Base-by-base conservation (phyloP, 2,329 filamentous ascomycete species). In the Colletotrichum neosansevieriae region DNA sequence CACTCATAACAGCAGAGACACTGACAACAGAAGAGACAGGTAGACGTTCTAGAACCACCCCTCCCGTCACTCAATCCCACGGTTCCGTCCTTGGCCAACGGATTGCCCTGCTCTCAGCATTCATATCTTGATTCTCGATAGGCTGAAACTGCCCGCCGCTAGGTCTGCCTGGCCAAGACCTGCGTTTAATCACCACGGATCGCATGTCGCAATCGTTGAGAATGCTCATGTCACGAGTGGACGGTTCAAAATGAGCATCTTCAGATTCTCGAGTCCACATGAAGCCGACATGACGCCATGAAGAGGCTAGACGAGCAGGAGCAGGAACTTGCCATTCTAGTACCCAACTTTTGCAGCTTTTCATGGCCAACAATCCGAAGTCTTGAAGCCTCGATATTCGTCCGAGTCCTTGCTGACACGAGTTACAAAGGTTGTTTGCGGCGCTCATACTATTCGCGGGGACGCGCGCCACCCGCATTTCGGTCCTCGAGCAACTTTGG, bases 1-100 rank as follows among this genome's bases (percentile, higher is more conserved):
- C 65, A 64, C 34, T 42, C 64, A 67, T 67, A 32, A 64, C 45
- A 64, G 47, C 44, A 64, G 53, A 64, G 57, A 67, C 44, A 67
- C 15, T 10, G 49, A 34, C 49, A 51, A 21, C 24, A 29, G 10
- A 4, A 12, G 17, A 50, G 24, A 34, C 49, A 12, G 21, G n/a
- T 15, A 19, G 19, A 3, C 24, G 29, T 21, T n/a, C 42, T 45
- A 9, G 13, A 3, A 34, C n/a, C 51, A 54, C 59, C 60, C 45
- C 40, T 24, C 38, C 38, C 53, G n/a, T 58, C 36, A 7, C 13
- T 5, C 58, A 11, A 61, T 51, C 4, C 36, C 51, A 38, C 7
- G 13, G 11, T 13, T 38, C 2, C 36, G 36, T 38, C 11, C 36
- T 15, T 38, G 36, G 36, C 36, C 36, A 38, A 11, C 36, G 11